These are phyloP conservation scores for Saccharomyces hybrid DNA, from an alignment of 1,139 yeast species.

Conservation along the genomic window DNA sequence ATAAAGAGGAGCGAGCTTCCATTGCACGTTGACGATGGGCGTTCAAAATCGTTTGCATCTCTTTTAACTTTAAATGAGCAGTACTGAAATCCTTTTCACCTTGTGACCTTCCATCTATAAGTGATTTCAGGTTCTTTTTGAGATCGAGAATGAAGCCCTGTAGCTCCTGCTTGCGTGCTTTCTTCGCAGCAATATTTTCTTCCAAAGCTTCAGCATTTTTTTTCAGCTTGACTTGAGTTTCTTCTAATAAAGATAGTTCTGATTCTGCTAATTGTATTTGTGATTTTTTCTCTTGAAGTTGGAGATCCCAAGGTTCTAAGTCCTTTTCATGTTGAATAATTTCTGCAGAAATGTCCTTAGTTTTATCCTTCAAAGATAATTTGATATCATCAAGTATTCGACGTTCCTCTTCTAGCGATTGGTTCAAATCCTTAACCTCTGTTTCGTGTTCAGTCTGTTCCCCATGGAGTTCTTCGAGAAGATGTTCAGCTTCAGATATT, in stretches of 20 bases:
- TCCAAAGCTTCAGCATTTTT: slow-evolving; percentile 43
- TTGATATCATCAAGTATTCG: slow-evolving; percentile 54
- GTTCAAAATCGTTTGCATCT: slow-evolving; percentile 48
- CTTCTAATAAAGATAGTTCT: slow-evolving; percentile 52
- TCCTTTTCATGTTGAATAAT: slow-evolving; percentile 49
- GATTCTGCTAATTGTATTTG: slow-evolving; percentile 59
- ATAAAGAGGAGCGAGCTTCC: slow-evolving; percentile 54
- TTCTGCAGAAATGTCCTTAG: slow-evolving; percentile 20
- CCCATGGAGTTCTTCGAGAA: slow-evolving; percentile 40
- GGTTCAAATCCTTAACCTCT: slow-evolving; percentile 40
- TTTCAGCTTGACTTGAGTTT: slow-evolving; percentile 32
- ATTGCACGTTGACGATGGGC: slow-evolving; percentile 53
- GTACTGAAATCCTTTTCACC: slow-evolving; percentile 52
- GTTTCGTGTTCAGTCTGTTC: slow-evolving; percentile 35
- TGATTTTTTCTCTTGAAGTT: slow-evolving; percentile 57
- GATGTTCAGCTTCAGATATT: slow-evolving; percentile 39
- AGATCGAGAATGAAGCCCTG: slow-evolving; percentile 31
- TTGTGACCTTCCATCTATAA: slow-evolving; percentile 39
- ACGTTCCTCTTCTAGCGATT: slow-evolving; percentile 46
- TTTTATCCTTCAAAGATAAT: slow-evolving; percentile 61
- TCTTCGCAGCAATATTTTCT: slow-evolving; percentile 41
- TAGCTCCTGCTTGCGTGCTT: slow-evolving; percentile 44
- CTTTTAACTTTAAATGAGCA: slow-evolving; percentile 43
- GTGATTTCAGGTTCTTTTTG: slow-evolving; percentile 37
- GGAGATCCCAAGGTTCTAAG: slow-evolving; percentile 78